A percentile compares a stretch with the other conserved stretches of the same genome.
Evolutionary conservation across 202 grass and related monocot genomes (phyloP).

Genomic region (Schoenoplectus triqueter): DNA sequence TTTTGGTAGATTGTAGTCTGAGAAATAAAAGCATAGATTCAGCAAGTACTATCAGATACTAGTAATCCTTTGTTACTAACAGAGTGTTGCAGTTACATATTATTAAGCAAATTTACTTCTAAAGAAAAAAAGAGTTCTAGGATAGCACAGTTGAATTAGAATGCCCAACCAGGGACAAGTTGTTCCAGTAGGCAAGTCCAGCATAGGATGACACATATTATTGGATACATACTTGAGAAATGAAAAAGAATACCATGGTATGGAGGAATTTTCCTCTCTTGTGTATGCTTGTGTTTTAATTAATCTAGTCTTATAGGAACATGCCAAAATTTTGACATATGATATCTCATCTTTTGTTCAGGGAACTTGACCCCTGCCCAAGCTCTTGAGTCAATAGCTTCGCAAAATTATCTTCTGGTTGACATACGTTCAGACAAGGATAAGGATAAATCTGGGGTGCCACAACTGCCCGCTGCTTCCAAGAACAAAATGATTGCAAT

Average conservation of each 20-base stretch:
- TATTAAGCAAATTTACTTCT: conserved; percentile 1
- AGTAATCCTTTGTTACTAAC: not conserved
- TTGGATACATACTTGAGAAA: not conserved
- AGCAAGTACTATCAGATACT: conserved; percentile 6
- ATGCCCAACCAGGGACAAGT: not conserved
- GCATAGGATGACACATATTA: not conserved
- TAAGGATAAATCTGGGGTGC: conserved; percentile 83
- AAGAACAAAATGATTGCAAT: conserved; percentile 82
- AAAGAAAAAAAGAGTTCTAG: not conserved
- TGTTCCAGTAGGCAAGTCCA: not conserved
- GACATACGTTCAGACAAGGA: conserved; percentile 86
- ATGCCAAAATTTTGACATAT: conserved; percentile 18
- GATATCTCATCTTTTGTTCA: conserved; percentile 33
- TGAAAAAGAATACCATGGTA: not conserved
- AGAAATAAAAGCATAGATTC: conserved; percentile 19
- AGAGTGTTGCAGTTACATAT: conserved; percentile 13
- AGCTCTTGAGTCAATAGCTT: conserved; percentile 62
- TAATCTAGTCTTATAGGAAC: not conserved
- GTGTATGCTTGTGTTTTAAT: not conserved
- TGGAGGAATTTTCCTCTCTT: not conserved
- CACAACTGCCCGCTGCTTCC: conserved; percentile 63
- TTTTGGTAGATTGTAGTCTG: conserved; percentile 11
- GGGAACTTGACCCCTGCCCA: conserved; percentile 72
- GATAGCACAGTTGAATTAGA: not conserved
- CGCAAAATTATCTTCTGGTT: conserved; percentile 68